These are phyloP conservation scores for Aspergillus eucalypticola DNA, from an alignment of 2,329 filamentous ascomycete species.

Conservation along the genomic window DNA sequence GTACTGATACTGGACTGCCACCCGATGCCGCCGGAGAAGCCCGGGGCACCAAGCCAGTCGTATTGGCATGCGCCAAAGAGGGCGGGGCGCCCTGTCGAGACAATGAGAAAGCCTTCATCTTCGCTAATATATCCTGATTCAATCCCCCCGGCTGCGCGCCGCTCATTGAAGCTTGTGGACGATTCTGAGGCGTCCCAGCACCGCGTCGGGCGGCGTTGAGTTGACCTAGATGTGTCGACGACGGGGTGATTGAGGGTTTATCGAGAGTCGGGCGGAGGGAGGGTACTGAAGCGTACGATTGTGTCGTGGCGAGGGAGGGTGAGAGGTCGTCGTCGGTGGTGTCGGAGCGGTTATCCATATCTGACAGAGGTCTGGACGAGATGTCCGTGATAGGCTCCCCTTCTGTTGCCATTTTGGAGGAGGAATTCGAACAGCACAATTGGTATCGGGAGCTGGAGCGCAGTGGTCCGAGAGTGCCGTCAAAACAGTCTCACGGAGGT, in stretches of 20 bases:
- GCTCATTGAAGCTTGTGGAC: conserved; percentile 36
- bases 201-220: conserved; percentile 66
- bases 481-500: conserved; percentile 6
- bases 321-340: conserved; percentile 25
- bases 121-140: conserved; percentile 65
- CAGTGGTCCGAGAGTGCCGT: conserved; percentile 12
- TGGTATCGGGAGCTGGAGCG: neutral
- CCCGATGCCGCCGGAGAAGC: conserved; percentile 5
- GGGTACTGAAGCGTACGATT: conserved; percentile 25
- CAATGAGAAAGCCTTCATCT: conserved; percentile 69
- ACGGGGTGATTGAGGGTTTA: conserved; percentile 64
- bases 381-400: conserved; percentile 24
- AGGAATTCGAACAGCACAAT: neutral
- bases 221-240: conserved; percentile 80
- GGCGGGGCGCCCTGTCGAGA: conserved; percentile 61
- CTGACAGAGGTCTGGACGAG: conserved; percentile 18
- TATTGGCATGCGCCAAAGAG: conserved; percentile 32
- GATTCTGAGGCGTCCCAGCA: conserved; percentile 24
- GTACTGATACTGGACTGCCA: conserved; percentile 14
- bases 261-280: conserved; percentile 30
- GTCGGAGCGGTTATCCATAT: conserved; percentile 23
- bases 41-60: conserved; percentile 37
- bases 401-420: conserved; percentile 23
- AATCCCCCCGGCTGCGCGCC: conserved; percentile 51
- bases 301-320: conserved; percentile 37